Percentiles rank a stretch among this genome's conserved stretches.
Conservation (phyloP, 306 rosid genomes). For the Casuarina cunninghamiana region DNA sequence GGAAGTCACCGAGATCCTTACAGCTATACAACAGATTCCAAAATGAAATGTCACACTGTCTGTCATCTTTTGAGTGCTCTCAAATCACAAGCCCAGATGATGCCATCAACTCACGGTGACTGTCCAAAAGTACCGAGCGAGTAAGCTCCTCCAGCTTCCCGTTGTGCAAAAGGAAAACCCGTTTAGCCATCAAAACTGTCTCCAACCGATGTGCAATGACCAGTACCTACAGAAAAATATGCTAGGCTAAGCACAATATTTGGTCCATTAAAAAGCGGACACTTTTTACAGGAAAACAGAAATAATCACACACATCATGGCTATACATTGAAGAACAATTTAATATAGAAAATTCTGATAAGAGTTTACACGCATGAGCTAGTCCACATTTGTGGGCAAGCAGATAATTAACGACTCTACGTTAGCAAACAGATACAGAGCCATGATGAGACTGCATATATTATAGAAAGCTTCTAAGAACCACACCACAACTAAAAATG, state of each 20-base stretch:
- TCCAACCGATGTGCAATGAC: constrained; percentile 89
- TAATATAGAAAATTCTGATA: background rate
- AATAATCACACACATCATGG: background rate
- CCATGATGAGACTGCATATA: background rate
- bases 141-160: constrained; percentile 77
- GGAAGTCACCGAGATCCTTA: no score
- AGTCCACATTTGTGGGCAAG: background rate
- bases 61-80: constrained; percentile 8
- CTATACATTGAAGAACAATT: background rate
- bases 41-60: background rate
- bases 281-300: background rate
- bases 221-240: constrained; percentile 58
- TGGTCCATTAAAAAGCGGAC: background rate
- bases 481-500: background rate
- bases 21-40: background rate
- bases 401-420: background rate
- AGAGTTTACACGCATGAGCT: background rate
- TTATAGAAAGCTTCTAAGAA: background rate
- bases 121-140: constrained; percentile 39
- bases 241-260: constrained; percentile 13
- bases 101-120: constrained; percentile 33
- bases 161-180: constrained; percentile 59
- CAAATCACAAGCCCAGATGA: constrained; percentile 55
- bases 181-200: constrained; percentile 80
- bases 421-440: background rate